These are phyloP conservation scores for Elsinoe arachidis DNA, from an alignment of 2,329 filamentous ascomycete genomes.

Conservation along the genomic window DNA sequence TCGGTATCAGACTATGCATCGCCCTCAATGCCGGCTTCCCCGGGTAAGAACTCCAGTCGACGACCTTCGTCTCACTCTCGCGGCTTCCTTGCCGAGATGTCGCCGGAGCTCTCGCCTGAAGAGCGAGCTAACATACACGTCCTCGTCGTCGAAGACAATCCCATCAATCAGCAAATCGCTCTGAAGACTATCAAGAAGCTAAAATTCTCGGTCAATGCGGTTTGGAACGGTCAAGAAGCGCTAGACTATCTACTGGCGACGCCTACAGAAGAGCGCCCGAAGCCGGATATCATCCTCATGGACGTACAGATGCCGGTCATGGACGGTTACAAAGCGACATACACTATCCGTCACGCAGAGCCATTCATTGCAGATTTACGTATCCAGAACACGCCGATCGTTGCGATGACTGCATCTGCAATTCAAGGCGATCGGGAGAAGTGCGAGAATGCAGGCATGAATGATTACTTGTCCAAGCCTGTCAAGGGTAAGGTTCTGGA, in stretches of 20 bases:
- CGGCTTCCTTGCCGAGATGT: constrained; percentile 27
- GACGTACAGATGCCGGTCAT: constrained; percentile 48
- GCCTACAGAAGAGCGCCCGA: constrained; percentile 36
- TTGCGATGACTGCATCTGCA: constrained; percentile 74
- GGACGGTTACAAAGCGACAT: constrained; percentile 70
- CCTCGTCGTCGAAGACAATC: constrained; percentile 66
- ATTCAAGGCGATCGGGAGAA: constrained; percentile 71
- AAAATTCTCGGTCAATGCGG: constrained; percentile 60
- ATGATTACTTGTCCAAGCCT: constrained; percentile 63
- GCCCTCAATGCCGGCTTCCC: constrained; percentile 29
- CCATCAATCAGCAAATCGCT: constrained; percentile 67
- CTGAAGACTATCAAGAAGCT: constrained; percentile 66
- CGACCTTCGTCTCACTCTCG: constrained; percentile 18
- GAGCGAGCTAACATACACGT: constrained; percentile 59
- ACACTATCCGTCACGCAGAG: constrained; percentile 58
- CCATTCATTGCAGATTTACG: constrained; percentile 53
- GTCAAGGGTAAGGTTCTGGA: constrained; percentile 61
- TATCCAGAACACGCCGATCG: constrained; percentile 57
- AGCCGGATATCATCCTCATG: constrained; percentile 62
- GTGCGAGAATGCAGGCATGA: constrained; percentile 65
- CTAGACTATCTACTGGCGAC: constrained; percentile 55
- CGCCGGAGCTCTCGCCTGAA: constrained; percentile 40
- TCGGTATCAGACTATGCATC: constrained; percentile 53
- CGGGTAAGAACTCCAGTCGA: constrained; percentile 15
- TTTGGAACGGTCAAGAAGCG: constrained; percentile 72